Conservation (phyloP, 1,284 basidiomycete species). For the Leccinum laetum region DNA sequence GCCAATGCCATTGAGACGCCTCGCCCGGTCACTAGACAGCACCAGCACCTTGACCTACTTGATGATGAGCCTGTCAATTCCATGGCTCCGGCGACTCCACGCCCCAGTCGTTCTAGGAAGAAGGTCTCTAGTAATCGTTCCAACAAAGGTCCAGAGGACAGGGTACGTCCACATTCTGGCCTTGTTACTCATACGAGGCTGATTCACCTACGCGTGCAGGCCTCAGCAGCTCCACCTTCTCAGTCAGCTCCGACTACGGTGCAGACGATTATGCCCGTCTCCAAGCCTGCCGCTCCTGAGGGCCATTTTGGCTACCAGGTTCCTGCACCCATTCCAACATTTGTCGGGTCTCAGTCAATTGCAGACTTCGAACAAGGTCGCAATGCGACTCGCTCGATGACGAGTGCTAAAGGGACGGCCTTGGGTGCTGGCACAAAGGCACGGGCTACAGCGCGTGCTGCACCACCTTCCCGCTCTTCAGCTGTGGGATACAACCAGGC, state of each 20-base stretch:
- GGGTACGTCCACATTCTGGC: neutral
- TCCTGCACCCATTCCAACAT: neutral
- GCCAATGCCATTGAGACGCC: neutral
- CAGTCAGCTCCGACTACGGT: constrained; percentile 42
- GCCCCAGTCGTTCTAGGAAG: neutral
- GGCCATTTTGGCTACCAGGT: neutral
- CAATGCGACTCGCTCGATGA: neutral
- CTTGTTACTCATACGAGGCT: neutral
- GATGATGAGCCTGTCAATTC: neutral
- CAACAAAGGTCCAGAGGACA: constrained; percentile 56
- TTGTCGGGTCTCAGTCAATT: neutral
- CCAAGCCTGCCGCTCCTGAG: neutral
- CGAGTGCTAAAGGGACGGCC: too few relatives aligned
- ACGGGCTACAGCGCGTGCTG: too few relatives aligned
- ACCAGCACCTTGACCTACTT: neutral
- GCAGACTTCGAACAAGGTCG: neutral
- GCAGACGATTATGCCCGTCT: neutral
- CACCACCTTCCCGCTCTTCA: too few relatives aligned
- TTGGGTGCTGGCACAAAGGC: too few relatives aligned
- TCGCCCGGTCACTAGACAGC: neutral
- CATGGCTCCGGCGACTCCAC: neutral
- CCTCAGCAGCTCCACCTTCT: constrained; percentile 61
- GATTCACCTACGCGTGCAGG: neutral
- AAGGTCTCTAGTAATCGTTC: constrained; percentile 29
- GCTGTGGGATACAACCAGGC: too few relatives aligned